Base-by-base conservation (phyloP, 352 stramenopile genomes). In the Phytophthora litchii region DNA sequence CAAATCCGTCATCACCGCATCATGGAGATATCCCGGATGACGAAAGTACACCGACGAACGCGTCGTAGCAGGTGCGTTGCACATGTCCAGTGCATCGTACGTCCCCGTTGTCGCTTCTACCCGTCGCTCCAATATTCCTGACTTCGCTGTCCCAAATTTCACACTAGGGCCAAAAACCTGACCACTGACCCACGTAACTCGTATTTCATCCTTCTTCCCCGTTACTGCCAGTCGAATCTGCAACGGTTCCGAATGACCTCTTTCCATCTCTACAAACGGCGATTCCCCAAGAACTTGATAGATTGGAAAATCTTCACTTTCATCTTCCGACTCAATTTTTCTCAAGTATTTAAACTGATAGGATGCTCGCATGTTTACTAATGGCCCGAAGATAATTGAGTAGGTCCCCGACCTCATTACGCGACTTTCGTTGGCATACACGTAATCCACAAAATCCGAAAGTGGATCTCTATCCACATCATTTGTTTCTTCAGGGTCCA, bases 161-260 rank as follows among this genome's bases (percentile, higher is more conserved):
- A 87, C 74, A 35, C 45, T 44, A 29, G 74, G 65, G 23, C 52
- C 40, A 3, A 55, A 49, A 3, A 84, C 69, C 4, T 60, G 43
- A 19, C 46, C 72, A 46, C 60, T 84, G 17, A 73, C 68, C 77
- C 77, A 86, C 37, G 52, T 69, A 21, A 84, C 72, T 14, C 68
- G 62, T 69, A 86, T 81, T 41, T 78, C 51, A 0, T 53, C 67
- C 3, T 47, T 32, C 1, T 65, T 69, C 1, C 44, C 51, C 4
- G 66, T 78, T 6, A 75, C 47, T 2, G 65, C 55, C 35, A 82
- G 40, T 36, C 72, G 72, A 40, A 76, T 29, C 23, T 82, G 78
- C 36, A 78, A 35, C 35, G 77, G 56, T 34, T 70, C 60, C 3
- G 64, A 68, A n/a, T 57, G 31, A 1, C 74, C 76, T 20, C 55